Evolutionary conservation across 176 grass and related monocot species (phyloP).

Genomic region (Elaeis guineensis): DNA sequence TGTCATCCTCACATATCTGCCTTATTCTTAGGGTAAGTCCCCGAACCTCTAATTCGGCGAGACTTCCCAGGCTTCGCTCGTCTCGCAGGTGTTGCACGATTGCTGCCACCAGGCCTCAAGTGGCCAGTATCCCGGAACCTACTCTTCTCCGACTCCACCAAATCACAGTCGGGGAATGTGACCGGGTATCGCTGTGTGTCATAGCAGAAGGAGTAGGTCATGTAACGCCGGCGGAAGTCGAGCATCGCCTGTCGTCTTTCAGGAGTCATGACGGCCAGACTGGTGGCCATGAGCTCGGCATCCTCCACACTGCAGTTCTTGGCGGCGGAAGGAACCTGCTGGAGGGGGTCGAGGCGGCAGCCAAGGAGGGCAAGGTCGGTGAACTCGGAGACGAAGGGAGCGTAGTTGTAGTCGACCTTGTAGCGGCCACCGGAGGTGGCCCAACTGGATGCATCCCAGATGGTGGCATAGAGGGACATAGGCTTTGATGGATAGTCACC

Average conservation of each 20-base stretch:
- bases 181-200: constrained; percentile 10
- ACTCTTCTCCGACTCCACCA: constrained; percentile 1
- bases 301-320: not conserved
- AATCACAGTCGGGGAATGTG: constrained; percentile 6
- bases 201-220: constrained; percentile 18
- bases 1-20: too few relatives aligned
- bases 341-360: constrained; percentile 11
- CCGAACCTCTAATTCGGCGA: too few relatives aligned
- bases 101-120: not conserved
- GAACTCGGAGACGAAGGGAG: constrained; percentile 12
- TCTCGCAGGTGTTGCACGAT: too few relatives aligned
- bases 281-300: constrained; percentile 4
- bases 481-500: constrained; percentile 17
- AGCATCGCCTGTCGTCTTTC: not conserved
- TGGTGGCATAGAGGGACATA: constrained; percentile 19
- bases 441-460: constrained; percentile 19
- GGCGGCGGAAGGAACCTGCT: not conserved
- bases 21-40: too few relatives aligned
- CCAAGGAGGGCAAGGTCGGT: constrained; percentile 11
- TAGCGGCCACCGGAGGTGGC: constrained; percentile 10
- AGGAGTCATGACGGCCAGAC: not conserved
- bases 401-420: constrained; percentile 14
- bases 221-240: not conserved
- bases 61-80: too few relatives aligned
- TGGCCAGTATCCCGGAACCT: not conserved